Conservation (phyloP, 805 yeast species). For the Hanseniaspora jakobsenii region DNA sequence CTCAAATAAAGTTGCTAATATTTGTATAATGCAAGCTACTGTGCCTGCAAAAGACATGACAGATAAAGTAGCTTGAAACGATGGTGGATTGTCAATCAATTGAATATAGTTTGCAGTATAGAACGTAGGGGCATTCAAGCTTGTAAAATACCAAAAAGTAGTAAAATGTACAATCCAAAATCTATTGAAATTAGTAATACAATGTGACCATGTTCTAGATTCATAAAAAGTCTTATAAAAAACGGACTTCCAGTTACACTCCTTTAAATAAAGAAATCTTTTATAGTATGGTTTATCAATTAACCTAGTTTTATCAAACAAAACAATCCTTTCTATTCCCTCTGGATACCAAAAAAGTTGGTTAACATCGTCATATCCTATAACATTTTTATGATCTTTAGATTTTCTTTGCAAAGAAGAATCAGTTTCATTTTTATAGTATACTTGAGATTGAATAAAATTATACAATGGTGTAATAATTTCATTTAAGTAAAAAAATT, state of each 20-base stretch:
- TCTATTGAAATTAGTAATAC: conserved; percentile 59
- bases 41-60: conserved; percentile 59
- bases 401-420: conserved; percentile 52
- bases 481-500: conserved; percentile 47
- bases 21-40: conserved; percentile 43
- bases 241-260: conserved; percentile 53
- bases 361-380: conserved; percentile 85
- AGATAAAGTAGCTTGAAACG: conserved; percentile 41
- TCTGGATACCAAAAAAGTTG: conserved; percentile 75
- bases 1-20: conserved; percentile 48
- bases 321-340: conserved; percentile 47
- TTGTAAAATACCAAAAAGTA: conserved; percentile 65
- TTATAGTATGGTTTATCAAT: conserved; percentile 44
- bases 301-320: conserved; percentile 36
- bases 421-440: conserved; percentile 35
- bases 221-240: conserved; percentile 68
- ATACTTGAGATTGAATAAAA: conserved; percentile 58
- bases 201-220: conserved; percentile 65
- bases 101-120: conserved; percentile 49
- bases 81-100: conserved; percentile 47
- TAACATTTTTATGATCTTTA: conserved; percentile 55
- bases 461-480: conserved; percentile 63
- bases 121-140: conserved; percentile 54
- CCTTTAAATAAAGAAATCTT: conserved; percentile 43
- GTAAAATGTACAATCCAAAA: conserved; percentile 69